Percentiles rank a stretch among this genome's conserved stretches.
Evolutionary conservation across 352 stramenopile genomes (phyloP).

Genomic region (Globisporangium canariense): DNA sequence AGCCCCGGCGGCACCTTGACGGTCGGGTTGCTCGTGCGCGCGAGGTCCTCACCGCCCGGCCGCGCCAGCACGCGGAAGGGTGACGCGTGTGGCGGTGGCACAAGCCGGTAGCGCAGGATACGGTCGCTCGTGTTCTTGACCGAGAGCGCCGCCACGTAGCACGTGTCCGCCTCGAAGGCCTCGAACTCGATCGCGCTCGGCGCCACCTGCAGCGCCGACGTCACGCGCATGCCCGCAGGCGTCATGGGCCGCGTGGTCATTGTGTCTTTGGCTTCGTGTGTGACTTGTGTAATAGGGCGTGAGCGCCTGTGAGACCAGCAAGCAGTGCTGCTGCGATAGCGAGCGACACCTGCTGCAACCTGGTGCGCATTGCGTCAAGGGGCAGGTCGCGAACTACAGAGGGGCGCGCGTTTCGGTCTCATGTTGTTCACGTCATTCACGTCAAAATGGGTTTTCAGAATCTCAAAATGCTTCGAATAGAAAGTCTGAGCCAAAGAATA

Average conservation of each 20-base stretch:
- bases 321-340: no score
- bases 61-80: constrained; percentile 55
- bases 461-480: no score
- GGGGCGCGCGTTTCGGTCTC: no score
- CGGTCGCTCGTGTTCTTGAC: constrained; percentile 72
- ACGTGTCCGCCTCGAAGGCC: constrained; percentile 49
- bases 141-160: constrained; percentile 58
- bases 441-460: no score
- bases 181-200: constrained; percentile 64
- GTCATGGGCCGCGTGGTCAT: constrained; percentile 11
- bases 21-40: constrained; percentile 60
- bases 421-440: no score
- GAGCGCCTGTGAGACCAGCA: no score
- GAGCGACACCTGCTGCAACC: no score
- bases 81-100: constrained; percentile 45
- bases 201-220: constrained; percentile 55
- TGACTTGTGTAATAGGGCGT: no score
- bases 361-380: no score
- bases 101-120: constrained; percentile 54
- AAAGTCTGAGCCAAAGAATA: no score
- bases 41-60: constrained; percentile 46
- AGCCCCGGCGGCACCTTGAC: constrained; percentile 62
- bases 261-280: neutral
- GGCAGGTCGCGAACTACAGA: no score
- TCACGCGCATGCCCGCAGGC: constrained; percentile 17